Evolutionary conservation across 2,329 filamentous ascomycete species (phyloP).

Genomic region (Sporothrix schenckii): DNA sequence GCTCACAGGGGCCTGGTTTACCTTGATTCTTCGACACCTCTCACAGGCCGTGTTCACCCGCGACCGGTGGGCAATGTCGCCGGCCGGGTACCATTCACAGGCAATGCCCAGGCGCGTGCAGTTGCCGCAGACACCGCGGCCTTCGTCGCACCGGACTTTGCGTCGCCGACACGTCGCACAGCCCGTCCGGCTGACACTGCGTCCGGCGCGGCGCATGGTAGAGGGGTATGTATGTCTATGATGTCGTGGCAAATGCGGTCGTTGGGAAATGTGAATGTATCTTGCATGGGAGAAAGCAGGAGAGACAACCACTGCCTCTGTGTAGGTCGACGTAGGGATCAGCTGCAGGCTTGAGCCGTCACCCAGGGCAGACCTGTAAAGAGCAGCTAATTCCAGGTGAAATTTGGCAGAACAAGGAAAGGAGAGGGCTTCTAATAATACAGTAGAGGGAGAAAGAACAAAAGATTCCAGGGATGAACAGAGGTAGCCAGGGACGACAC

Average conservation of each 20-base stretch:
- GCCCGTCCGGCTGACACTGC: constrained; percentile 27
- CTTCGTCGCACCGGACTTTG: constrained; percentile 27
- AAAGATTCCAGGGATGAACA: background rate
- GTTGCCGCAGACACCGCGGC: constrained; percentile 10
- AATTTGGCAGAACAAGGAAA: too few species aligned
- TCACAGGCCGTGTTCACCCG: constrained; percentile 29
- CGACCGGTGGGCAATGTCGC: constrained; percentile 25
- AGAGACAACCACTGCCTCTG: background rate
- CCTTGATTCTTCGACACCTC: constrained; percentile 25
- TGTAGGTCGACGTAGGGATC: background rate
- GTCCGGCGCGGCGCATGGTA: background rate
- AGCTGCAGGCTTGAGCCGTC: background rate
- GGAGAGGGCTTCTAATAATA: too few species aligned
- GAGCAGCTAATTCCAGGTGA: too few species aligned
- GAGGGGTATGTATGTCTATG: background rate
- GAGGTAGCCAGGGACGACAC: background rate
- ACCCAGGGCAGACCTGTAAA: background rate
- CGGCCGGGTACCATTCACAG: constrained; percentile 24
- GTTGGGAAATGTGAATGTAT: background rate
- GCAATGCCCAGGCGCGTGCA: constrained; percentile 21
- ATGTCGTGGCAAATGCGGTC: background rate
- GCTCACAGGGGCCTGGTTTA: background rate
- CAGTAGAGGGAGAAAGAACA: too few species aligned
- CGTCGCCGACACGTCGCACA: constrained; percentile 28
- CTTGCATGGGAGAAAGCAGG: background rate